Evolutionary conservation across 495 filamentous ascomycete genomes (phyloP), one percentile per base, ranked within the genome.

Genomic region (Wilcoxina mikolae): DNA sequence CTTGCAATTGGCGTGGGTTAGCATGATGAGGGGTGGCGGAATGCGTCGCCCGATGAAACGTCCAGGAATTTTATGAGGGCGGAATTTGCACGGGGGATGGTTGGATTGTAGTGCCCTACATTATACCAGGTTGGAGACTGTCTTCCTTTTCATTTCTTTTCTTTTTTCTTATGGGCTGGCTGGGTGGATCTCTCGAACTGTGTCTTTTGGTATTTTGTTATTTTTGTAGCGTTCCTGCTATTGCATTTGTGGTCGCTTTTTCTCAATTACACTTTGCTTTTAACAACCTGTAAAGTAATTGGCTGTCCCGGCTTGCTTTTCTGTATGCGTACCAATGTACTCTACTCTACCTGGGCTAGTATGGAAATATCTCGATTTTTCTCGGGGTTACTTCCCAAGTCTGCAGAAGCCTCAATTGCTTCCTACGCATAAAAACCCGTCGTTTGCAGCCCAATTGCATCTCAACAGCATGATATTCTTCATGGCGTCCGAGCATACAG

Each of bases 101-200:
- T n/a, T n/a, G n/a, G n/a, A n/a, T n/a, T n/a, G n/a, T n/a, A n/a
- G n/a, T n/a, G n/a, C n/a, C n/a, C n/a, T n/a, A n/a, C n/a, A n/a
- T n/a, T n/a, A n/a, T n/a, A n/a, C n/a, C n/a, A n/a, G n/a, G 23
- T 49, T 29, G 25, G 46, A 2, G 46, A 49, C 23, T 27, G 22
- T 15, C 15, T 49, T 49, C 25, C 24, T 49, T 48, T 9, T 48
- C 18, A n/a, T 10, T 46, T 46, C 11, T 48, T 48, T 48, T 48
- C 12, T 49, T 49, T 49, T 28, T 20, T 49, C 12, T 49, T 49
- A 1, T 11, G n/a, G 43, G 23, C 43, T 18, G n/a, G 43, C 43
- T 18, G 43, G 15, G 43, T 39, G 35, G 35, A 39, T 39, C 4
- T 39, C 35, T 39, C 35, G n/a, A n/a, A n/a, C n/a, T n/a, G n/a